phyloP scores from a whole-genome alignment of 768 basidiomycete genomes.

The Ramaria sp. region DNA sequence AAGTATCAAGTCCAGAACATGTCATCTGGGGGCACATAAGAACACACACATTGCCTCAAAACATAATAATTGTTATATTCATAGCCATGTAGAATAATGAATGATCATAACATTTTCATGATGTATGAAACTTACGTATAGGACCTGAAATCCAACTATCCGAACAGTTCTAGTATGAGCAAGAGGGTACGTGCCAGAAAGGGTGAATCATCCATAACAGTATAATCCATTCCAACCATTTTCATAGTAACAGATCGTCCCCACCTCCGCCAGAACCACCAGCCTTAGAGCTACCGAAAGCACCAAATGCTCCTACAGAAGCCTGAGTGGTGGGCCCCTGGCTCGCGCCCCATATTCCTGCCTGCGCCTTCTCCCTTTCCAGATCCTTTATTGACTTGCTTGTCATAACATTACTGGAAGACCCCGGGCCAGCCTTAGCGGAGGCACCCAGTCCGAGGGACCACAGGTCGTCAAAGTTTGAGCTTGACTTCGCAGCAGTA shows the following conservation, averaged over 20 bases:
- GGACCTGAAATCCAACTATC: too few relatives aligned
- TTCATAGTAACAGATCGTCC: conserved; percentile 32
- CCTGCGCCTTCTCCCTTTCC: conserved; percentile 77
- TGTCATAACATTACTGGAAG: conserved; percentile 8
- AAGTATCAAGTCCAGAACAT: neutral
- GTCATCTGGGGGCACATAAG: neutral
- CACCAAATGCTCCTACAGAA: conserved; percentile 16
- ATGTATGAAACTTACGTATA: too few relatives aligned
- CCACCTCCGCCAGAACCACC: conserved; percentile 15
- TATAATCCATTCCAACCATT: neutral
- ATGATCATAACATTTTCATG: too few relatives aligned
- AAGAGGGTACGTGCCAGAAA: too few relatives aligned
- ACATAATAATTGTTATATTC: too few relatives aligned
- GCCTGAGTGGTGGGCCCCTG: conserved; percentile 10
- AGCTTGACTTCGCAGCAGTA: conserved; percentile 11
- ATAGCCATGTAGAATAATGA: too few relatives aligned
- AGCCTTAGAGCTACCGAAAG: conserved; percentile 16
- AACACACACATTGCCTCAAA: too few relatives aligned
- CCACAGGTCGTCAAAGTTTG: conserved; percentile 85
- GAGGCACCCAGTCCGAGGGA: conserved; percentile 50
- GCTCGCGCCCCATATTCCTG: conserved; percentile 63
- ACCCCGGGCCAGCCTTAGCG: conserved; percentile 19
- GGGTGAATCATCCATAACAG: neutral
- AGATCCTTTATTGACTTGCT: conserved; percentile 82
- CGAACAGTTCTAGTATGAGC: too few relatives aligned